These are phyloP conservation scores for Boletus rex-veris DNA, from an alignment of 768 basidiomycete species.

Conservation along the genomic window DNA sequence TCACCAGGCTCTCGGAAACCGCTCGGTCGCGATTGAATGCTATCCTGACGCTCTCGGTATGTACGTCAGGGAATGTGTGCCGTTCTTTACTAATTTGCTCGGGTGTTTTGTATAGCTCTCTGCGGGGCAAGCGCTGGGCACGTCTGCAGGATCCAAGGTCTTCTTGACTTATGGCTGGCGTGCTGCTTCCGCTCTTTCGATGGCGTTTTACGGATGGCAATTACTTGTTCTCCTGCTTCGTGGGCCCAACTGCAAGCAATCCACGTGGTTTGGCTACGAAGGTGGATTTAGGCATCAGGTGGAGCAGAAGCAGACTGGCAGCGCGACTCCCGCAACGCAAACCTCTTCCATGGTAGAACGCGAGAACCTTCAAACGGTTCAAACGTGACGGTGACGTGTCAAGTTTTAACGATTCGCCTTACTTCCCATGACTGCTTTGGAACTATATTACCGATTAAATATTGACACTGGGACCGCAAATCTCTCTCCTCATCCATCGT, in stretches of 20 bases:
- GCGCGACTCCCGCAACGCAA: background rate
- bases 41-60: constrained; percentile 26
- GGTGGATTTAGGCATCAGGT: constrained; percentile 39
- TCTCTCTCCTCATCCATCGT: background rate
- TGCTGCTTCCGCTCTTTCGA: constrained; percentile 29
- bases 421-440: background rate
- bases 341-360: background rate
- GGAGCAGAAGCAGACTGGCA: constrained; percentile 1
- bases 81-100: background rate
- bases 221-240: constrained; percentile 35
- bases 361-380: background rate
- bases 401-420: background rate
- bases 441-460: background rate
- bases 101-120: constrained; percentile 15
- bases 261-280: constrained; percentile 58
- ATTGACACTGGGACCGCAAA: too few relatives aligned
- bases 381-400: background rate
- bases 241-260: constrained; percentile 36
- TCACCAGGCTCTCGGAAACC: constrained; percentile 23
- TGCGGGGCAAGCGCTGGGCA: constrained; percentile 41
- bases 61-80: background rate
- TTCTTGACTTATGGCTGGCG: constrained; percentile 41
- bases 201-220: constrained; percentile 35
- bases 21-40: constrained; percentile 30
- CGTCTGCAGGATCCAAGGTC: constrained; percentile 37